These are phyloP conservation scores for Annulohypoxylon moriforme DNA, from an alignment of 495 filamentous ascomycete genomes.

Conservation along the genomic window DNA sequence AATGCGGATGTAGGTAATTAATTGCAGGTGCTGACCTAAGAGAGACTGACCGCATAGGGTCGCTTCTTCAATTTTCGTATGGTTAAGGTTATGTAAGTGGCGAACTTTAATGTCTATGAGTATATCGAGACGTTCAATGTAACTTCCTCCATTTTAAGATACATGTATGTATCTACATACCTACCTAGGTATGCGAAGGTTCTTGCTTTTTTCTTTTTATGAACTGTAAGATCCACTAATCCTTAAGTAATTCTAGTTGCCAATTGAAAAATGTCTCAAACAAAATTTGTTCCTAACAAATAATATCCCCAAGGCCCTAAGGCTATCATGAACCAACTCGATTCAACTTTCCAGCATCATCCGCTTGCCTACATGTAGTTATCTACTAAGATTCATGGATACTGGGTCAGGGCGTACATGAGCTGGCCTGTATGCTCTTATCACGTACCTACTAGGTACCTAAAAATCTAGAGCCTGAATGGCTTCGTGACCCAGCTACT, in stretches of 20 bases:
- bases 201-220: neutral
- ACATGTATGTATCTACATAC: neutral
- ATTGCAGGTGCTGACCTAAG: conserved; percentile 15
- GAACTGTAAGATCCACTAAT: neutral
- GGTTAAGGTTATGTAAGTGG: neutral
- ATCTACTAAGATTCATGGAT: neutral
- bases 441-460: neutral
- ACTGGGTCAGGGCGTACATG: neutral
- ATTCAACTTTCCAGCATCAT: neutral
- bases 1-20: neutral
- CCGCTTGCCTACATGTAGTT: neutral
- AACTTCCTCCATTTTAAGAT: neutral
- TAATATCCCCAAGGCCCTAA: neutral
- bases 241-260: neutral
- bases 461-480: neutral
- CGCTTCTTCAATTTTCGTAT: neutral
- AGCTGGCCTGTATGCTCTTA: neutral
- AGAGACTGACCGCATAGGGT: neutral
- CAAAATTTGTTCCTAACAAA: neutral
- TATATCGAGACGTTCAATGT: neutral
- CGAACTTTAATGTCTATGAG: neutral
- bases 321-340: neutral
- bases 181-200: neutral
- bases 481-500: neutral
- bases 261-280: neutral